These are phyloP conservation scores for Aspergillus sergii DNA, from an alignment of 2,329 filamentous ascomycete genomes.

Conservation along the genomic window DNA sequence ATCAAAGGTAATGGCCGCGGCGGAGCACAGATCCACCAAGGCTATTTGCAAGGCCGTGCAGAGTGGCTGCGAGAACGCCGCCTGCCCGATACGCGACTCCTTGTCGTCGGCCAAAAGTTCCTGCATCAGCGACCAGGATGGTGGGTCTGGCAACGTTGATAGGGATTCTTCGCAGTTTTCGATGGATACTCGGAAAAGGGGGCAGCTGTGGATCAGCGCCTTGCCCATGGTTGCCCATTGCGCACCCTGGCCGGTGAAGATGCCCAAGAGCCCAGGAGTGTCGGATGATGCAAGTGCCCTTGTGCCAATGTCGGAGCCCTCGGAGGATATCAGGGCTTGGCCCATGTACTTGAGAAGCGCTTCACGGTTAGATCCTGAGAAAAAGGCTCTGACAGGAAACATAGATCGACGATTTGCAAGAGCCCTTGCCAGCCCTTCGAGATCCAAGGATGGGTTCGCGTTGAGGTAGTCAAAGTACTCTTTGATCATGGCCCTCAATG, in stretches of 20 bases:
- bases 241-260: constrained; percentile 48
- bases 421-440: background rate
- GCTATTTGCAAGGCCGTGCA: constrained; percentile 1
- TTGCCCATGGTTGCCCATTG: constrained; percentile 48
- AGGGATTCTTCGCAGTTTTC: constrained; percentile 29
- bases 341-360: background rate
- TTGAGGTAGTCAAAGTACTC: constrained; percentile 50
- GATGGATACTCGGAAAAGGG: constrained; percentile 4
- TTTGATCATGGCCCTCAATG: constrained; percentile 30
- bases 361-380: no score
- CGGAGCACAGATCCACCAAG: no score
- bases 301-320: background rate
- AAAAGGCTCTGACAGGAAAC: background rate
- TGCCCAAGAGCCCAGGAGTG: background rate
- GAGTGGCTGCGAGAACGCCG: constrained; percentile 30
- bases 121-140: background rate
- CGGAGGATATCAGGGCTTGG: background rate
- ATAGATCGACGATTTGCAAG: background rate
- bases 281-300: background rate
- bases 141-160: background rate
- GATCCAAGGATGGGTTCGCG: constrained; percentile 34
- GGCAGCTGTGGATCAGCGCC: constrained; percentile 31
- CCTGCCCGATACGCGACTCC: constrained; percentile 18
- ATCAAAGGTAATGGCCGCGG: no score
- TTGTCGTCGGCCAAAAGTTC: background rate